Evolutionary conservation across 2,329 filamentous ascomycete species (phyloP).

Genomic region (Exophiala viscosa): DNA sequence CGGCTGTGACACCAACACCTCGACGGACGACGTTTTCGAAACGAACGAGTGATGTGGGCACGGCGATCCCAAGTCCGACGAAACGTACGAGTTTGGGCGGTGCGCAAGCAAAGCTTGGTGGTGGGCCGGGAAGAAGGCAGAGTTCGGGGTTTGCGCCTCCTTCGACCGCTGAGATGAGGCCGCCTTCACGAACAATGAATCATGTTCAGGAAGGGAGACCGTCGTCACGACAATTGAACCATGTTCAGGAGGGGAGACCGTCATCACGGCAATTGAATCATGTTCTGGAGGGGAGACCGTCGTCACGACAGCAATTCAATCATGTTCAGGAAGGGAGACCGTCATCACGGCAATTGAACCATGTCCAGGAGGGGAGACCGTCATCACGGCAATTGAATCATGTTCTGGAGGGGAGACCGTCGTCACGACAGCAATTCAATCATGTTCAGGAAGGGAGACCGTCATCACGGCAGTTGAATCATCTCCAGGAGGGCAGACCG

Average conservation of each 20-base stretch:
- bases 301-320: slow-evolving; percentile 20
- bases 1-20: slow-evolving; percentile 20
- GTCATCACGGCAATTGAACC: too few relatives aligned
- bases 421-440: slow-evolving; percentile 19
- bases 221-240: too few relatives aligned
- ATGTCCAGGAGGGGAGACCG: too few relatives aligned
- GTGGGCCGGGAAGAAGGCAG: slow-evolving; percentile 15
- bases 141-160: slow-evolving; percentile 12
- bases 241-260: too few relatives aligned
- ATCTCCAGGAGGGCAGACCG: too few relatives aligned
- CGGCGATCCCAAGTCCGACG: slow-evolving; percentile 23
- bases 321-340: too few relatives aligned
- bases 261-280: background rate
- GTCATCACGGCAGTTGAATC: too few relatives aligned
- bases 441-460: background rate
- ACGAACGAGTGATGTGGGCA: slow-evolving; percentile 41
- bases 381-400: background rate
- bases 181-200: slow-evolving; percentile 21
- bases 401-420: slow-evolving; percentile 22
- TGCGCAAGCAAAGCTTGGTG: slow-evolving; percentile 7
- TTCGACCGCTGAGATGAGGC: slow-evolving; percentile 14
- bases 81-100: slow-evolving; percentile 24
- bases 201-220: too few relatives aligned
- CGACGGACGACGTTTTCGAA: slow-evolving; percentile 37
- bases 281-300: slow-evolving; percentile 22